phyloP scores from a whole-genome alignment of 768 basidiomycete species.

The Boletellus ananiceps region DNA sequence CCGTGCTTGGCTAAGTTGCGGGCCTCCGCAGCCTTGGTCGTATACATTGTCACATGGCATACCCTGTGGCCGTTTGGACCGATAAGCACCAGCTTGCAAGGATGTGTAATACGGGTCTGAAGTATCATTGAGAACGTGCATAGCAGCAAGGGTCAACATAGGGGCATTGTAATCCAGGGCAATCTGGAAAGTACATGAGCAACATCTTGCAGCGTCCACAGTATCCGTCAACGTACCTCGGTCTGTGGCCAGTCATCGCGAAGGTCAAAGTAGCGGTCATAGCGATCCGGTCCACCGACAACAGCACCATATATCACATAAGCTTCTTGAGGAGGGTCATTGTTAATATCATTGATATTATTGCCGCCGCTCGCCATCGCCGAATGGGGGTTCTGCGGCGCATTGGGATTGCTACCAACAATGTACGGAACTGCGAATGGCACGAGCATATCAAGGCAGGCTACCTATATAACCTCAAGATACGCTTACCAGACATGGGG shows the following conservation, averaged over 20 bases:
- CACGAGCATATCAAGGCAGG: background rate
- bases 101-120: slow-evolving; percentile 76
- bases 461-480: background rate
- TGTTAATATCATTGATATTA: slow-evolving; percentile 65
- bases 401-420: slow-evolving; percentile 86
- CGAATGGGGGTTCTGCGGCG: slow-evolving; percentile 86
- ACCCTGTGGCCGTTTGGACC: slow-evolving; percentile 55
- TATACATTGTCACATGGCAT: slow-evolving; percentile 77
- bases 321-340: slow-evolving; percentile 63
- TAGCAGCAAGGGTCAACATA: slow-evolving; percentile 79
- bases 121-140: slow-evolving; percentile 62
- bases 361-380: slow-evolving; percentile 84
- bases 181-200: slow-evolving; percentile 37
- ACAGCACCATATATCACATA: slow-evolving; percentile 84
- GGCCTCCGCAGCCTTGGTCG: slow-evolving; percentile 44
- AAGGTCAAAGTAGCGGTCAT: slow-evolving; percentile 78
- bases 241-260: slow-evolving; percentile 87
- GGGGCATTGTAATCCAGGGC: slow-evolving; percentile 91
- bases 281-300: slow-evolving; percentile 78
- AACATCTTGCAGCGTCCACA: background rate
- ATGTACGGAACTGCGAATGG: slow-evolving; percentile 47
- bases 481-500: slow-evolving; percentile 69
- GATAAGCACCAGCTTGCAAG: slow-evolving; percentile 64
- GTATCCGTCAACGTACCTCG: slow-evolving; percentile 47
- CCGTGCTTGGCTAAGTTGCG: slow-evolving; percentile 52